Base-by-base conservation (phyloP, 257 asterid genomes). In the Anisodus acutangulus region DNA sequence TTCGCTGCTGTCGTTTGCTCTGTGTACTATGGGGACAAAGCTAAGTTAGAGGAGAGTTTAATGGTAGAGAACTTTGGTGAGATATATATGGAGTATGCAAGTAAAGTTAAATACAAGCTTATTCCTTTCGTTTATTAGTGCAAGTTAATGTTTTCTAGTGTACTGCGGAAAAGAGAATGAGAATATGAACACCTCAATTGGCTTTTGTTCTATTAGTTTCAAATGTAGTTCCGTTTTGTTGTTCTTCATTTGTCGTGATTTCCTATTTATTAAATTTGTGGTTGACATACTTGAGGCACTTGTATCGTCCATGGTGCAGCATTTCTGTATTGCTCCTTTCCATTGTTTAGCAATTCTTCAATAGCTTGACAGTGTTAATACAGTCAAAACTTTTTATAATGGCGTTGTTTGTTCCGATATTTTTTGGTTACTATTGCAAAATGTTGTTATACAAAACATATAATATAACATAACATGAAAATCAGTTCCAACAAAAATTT, bases 81-180 rank as follows among this genome's bases (percentile, higher is more conserved):
- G 89, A 88, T 87, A 84, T 97, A 95, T 76, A 86, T 81, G 15
- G 94, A 89, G 85, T 97, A 97, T 83, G 78, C 53, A 90, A 86
- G 83, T 62, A 93, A 86, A 89, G 99, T 97, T 84, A 89, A 84
- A 83, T 93, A 93, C 89, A 94, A 85, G 92, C 85, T 96, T 54
- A 87, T 94, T 84, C 99, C 99, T 62, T 97, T 92, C 85, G 90
- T 96, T 85, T 97, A 93, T 87, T 97, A 92, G 93, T 79, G 86
- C 72, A 72, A 22, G 62, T 11, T 17, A 22, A 35, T 13, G 35
- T 19, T 19, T 6, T 22, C 35, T 31, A 31, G 35, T 76, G 63
- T 76, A 76, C 22, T 11, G 63, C 9, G 22, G 26, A 12, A 13
- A 72, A 76, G 62, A 51, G 81, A 76, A 76, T 76, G 62, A 76